Evolutionary conservation across 331 rosid species (phyloP), one percentile per base, ranked within the genome.

Genomic region (Cydonia oblonga): DNA sequence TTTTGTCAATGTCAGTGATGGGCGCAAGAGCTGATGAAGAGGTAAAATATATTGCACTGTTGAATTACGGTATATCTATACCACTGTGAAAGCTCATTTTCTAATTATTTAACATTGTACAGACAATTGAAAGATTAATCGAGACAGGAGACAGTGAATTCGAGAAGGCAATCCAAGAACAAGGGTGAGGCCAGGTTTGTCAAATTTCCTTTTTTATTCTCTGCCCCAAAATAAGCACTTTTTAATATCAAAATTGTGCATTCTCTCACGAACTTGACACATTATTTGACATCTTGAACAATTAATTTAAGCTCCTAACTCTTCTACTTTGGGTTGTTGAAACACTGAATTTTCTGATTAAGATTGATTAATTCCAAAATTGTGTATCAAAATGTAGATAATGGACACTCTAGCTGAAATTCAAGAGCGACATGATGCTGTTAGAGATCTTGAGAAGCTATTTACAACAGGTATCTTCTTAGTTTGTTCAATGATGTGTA

Each of bases 111-210:
- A 60, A 78, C 76, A 60, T 75, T 80, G 51, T 73, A 69, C 96
- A 93, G 98, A 93, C 98, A 62, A 86, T 93, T 78, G 97, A 93
- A 74, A 91, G 93, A 85, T 84, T 93, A 80, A 91, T 93, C 62
- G 98, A 93, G 84, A 93, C 97, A 6, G 98, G 98, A 75, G 97
- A 93, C 24, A 85, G 97, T 54, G 97, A 93, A 81, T 93, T 91
- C 80, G 88, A 91, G 67, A 93, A 93, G 90, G 98, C 98, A 69
- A 89, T 93, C 79, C 98, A 86, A 56, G 97, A 93, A 84, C 98
- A 93, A 81, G 98, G 98, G 40, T 83, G 97, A 82, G 97, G 97
- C 83, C 96, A 77, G 96, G 98, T 93, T 56, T 69, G 70, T 66
- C 68, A 53, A 57, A 67, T 29, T 26, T 32, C 63, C 28, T 32